Conservation (phyloP, 2,329 filamentous ascomycete species). For the Epichloe glyceriae region DNA sequence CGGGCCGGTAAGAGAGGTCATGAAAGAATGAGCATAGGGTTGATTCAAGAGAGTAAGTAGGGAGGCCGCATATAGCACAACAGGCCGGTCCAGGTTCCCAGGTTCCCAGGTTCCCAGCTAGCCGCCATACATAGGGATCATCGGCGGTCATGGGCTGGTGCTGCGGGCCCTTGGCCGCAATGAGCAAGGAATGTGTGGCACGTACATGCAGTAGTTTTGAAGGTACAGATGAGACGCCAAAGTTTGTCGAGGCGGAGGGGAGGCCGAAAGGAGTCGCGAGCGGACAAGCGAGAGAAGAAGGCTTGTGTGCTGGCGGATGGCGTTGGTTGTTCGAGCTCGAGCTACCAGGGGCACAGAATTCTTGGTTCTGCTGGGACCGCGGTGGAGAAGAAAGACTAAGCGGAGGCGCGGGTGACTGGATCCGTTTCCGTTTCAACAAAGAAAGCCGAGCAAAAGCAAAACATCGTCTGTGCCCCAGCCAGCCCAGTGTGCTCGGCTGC, state of each 20-base stretch:
- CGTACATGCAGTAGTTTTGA: conserved; percentile 1
- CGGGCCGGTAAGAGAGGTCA: not conserved
- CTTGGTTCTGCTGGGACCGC: too few relatives aligned
- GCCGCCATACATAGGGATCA: not conserved
- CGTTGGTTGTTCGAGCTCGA: not conserved
- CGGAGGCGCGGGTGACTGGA: not conserved
- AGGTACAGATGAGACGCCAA: not conserved
- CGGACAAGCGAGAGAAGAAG: not conserved
- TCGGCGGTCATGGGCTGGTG: not conserved
- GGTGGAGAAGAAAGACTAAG: too few relatives aligned
- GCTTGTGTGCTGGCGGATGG: not conserved
- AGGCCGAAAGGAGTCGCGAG: not conserved
- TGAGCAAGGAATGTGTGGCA: conserved; percentile 3
- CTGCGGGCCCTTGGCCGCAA: not conserved
- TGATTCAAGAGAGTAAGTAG: not conserved
- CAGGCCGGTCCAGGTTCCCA: not conserved
- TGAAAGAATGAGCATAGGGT: not conserved
- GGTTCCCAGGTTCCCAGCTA: too few relatives aligned
- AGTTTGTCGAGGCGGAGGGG: not conserved
- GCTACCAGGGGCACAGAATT: too few relatives aligned
- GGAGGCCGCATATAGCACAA: not conserved
- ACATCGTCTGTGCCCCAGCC: not conserved
- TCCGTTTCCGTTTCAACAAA: not conserved
- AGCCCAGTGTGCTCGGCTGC: not conserved
- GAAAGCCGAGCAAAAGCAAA: not conserved